These are phyloP conservation scores for Erucastrum elatum DNA, from an alignment of 345 rosid species.

Conservation along the genomic window DNA sequence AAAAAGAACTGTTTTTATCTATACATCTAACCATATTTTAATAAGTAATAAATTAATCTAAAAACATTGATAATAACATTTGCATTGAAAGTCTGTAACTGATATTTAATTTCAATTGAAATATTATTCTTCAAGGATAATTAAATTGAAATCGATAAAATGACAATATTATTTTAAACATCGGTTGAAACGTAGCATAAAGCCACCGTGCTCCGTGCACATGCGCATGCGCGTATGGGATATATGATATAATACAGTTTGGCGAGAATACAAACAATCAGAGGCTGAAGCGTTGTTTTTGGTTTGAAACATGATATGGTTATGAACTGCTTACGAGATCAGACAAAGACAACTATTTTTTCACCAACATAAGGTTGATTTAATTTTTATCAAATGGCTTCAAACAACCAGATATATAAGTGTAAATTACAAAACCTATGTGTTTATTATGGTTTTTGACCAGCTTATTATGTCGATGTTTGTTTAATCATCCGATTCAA, in stretches of 20 bases:
- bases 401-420: neutral
- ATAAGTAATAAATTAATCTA: too few relatives aligned
- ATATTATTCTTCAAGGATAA: too few relatives aligned
- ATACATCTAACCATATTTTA: too few relatives aligned
- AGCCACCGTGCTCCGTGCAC: constrained; percentile 14
- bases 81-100: too few relatives aligned
- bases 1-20: too few relatives aligned
- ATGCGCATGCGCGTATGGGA: neutral
- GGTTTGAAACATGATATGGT: neutral
- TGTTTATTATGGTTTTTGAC: neutral
- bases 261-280: neutral
- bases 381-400: neutral
- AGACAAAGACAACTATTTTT: neutral
- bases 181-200: neutral
- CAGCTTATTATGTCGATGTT: neutral
- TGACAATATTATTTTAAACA: neutral
- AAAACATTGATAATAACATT: too few relatives aligned
- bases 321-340: neutral
- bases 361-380: neutral
- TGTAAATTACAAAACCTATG: neutral
- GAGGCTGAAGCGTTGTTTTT: neutral
- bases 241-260: neutral
- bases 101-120: too few relatives aligned
- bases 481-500: neutral
- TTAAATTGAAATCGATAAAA: too few relatives aligned